Base-by-base conservation (phyloP, 345 rosid species). In the Linum tenue region DNA sequence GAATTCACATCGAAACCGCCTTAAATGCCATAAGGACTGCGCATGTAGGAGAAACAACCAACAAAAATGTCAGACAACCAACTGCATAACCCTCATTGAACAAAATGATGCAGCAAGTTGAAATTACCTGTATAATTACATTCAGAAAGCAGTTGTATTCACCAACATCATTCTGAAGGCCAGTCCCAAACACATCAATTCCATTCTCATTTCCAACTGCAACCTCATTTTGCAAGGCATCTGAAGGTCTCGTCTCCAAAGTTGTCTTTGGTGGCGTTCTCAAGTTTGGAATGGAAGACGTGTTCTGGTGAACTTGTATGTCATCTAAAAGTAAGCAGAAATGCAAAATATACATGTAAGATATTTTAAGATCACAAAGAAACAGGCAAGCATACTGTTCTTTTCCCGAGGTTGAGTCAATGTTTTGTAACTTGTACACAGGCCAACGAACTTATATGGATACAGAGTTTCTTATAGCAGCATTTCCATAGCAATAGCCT, bases 71-170 rank as follows among this genome's bases (percentile, higher is more conserved):
- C 59, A 65, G 62, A 48, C 60, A 62, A 58, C 12, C 67, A 4
- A 22, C 64, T 3, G 63, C 70, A 43, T 53, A 56, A 71, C 41
- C 50, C 53, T 31, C 44, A 22, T 55, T 56, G 12, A 37, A 62
- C 12, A 15, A 1, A 56, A 66, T 55, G 16, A 11, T 14, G 36
- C 10, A 42, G 63, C 39, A 55, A 15, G 37, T 3, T 37, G 67
- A 60, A 17, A 60, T 7, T 63, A 94, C 97, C 96, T 94, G 99
- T 79, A 94, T 94, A 75, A 94, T 90, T 59, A 94, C 99, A 70
- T 94, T 94, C 62, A 94, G 78, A 83, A 94, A 94, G 79, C 99
- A 94, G 75, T 90, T 94, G 75, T 94, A 90, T 82, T 94, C 97
- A 36, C 99, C 99, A 76, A 85, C 80, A 76, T 90, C 92, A 76